Base-by-base conservation (phyloP, 1,284 basidiomycete species). In the Sporisorium graminicola region DNA sequence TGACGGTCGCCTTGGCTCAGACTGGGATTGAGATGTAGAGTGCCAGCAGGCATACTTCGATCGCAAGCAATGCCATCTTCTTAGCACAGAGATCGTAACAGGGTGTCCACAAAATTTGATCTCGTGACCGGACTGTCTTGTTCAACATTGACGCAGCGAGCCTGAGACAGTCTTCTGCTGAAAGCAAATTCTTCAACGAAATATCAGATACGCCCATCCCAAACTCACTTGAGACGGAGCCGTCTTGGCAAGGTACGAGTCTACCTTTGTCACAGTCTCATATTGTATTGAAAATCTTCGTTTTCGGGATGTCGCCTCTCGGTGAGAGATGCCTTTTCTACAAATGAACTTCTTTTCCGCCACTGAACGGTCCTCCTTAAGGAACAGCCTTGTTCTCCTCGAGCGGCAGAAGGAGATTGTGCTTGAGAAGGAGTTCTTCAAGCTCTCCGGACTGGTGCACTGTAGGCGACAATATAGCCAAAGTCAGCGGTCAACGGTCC, bases 401-500 rank as follows among this genome's bases (percentile, higher is more conserved):
- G 33, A 75, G 33, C 0, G 73, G 73, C 37, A 74, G 49, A 6
- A 82, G 58, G 24, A 82, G 54, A 24, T 74, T 61, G 20, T 77
- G 63, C 51, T 83, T 77, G 33, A 74, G 89, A 20, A 98, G 88
- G 20, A 98, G 88, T 40, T 90, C 89, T 85, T 96, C 94, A 20
- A 99, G 89, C 87, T 98, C 95, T 63, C 96, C 96, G 6, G 91
- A 93, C 87, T 97, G 94, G 86, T 98, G 96, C 96, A 98, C 79
- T 82, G 67, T 5, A 24, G n/a, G 16, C 29, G 35, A 29, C 13
- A 33, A 8, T 35, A 26, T 16, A 24, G 20, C 22, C 27, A 46
- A 4, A 14, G 42, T 46, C 47, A 54, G 50, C n/a, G n/a, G 7
- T 13, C 7, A 6, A 35, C 13, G 10, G 8, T 14, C 35, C 26